Percentiles rank a stretch among this genome's conserved stretches.
phyloP scores from a whole-genome alignment of 257 asterid genomes.

The Echium plantagineum region DNA sequence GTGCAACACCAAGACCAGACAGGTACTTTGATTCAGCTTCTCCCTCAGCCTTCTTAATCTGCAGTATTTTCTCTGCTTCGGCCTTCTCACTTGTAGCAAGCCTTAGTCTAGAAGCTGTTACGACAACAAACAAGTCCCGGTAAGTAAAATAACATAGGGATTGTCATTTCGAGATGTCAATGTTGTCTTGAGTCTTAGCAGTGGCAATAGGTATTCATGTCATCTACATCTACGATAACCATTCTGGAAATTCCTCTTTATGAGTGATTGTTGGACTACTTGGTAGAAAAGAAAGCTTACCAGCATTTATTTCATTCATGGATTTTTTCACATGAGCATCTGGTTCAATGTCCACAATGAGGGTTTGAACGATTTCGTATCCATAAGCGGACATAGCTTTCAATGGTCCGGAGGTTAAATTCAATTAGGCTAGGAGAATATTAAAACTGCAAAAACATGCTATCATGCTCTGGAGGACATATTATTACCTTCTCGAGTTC shows the following conservation, averaged over 20 bases:
- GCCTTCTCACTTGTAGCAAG: constrained; percentile 22
- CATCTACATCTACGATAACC: neutral
- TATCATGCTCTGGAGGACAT: no score
- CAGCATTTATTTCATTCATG: constrained; percentile 35
- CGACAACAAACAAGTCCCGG: neutral
- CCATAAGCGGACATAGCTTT: constrained; percentile 38
- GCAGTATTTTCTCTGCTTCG: constrained; percentile 22
- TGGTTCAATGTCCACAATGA: constrained; percentile 32
- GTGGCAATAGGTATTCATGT: neutral
- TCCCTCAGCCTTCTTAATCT: constrained; percentile 21
- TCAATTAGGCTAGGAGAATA: no score
- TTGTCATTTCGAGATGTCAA: no score
- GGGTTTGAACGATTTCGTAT: constrained; percentile 28
- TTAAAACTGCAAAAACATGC: no score
- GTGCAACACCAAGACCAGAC: constrained; percentile 21
- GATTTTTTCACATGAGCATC: constrained; percentile 36
- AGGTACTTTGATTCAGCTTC: constrained; percentile 21
- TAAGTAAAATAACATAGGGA: no score
- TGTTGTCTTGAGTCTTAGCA: neutral
- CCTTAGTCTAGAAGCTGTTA: constrained; percentile 21
- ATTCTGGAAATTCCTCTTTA: neutral
- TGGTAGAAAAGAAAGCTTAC: constrained; percentile 2
- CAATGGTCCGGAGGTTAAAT: no score
- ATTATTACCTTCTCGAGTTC: constrained; percentile 28
- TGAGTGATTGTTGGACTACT: no score